Conservation (phyloP, 164 flowering plant genomes). For the Dillenia suffruticosa region DNA sequence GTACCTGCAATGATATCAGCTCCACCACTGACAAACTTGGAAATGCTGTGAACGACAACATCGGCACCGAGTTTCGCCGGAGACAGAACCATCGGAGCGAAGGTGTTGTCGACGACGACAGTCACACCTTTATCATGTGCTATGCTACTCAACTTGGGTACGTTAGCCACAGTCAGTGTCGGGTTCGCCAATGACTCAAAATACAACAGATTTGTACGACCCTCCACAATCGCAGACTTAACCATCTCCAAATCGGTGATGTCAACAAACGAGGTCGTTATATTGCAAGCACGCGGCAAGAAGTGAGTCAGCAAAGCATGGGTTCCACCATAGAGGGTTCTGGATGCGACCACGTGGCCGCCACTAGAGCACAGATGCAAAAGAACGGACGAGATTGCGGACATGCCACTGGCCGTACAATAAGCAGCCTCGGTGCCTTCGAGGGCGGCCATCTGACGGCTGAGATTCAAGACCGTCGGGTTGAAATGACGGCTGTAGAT, state of each 20-base stretch:
- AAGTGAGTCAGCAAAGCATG: slow-evolving; percentile 83
- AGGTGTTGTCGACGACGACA: slow-evolving; percentile 90
- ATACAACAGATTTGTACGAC: slow-evolving; percentile 63
- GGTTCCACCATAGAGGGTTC: slow-evolving; percentile 81
- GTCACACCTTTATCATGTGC: slow-evolving; percentile 74
- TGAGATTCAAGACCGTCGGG: slow-evolving; percentile 80
- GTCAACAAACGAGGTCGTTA: slow-evolving; percentile 83
- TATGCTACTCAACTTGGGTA: slow-evolving; percentile 56
- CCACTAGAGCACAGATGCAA: slow-evolving; percentile 79
- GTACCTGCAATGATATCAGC: slow-evolving; percentile 92
- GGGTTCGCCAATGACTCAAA: slow-evolving; percentile 86
- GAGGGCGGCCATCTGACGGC: slow-evolving; percentile 92
- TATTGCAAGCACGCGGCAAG: slow-evolving; percentile 61
- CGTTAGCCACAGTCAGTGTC: slow-evolving; percentile 66
- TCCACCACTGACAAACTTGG: slow-evolving; percentile 88
- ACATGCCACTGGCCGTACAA: slow-evolving; percentile 93
- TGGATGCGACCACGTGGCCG: slow-evolving; percentile 76
- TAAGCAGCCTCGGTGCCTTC: slow-evolving; percentile 98
- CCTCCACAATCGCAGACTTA: slow-evolving; percentile 45
- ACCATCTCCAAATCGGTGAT: slow-evolving; percentile 37
- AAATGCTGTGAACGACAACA: slow-evolving; percentile 82
- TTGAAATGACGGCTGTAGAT: slow-evolving; percentile 97
- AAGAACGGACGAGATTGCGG: slow-evolving; percentile 78
- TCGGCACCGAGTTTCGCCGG: slow-evolving; percentile 92
- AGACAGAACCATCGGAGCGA: slow-evolving; percentile 84